Base-by-base conservation (phyloP, 495 filamentous ascomycete genomes). In the Daldinia bambusicola region DNA sequence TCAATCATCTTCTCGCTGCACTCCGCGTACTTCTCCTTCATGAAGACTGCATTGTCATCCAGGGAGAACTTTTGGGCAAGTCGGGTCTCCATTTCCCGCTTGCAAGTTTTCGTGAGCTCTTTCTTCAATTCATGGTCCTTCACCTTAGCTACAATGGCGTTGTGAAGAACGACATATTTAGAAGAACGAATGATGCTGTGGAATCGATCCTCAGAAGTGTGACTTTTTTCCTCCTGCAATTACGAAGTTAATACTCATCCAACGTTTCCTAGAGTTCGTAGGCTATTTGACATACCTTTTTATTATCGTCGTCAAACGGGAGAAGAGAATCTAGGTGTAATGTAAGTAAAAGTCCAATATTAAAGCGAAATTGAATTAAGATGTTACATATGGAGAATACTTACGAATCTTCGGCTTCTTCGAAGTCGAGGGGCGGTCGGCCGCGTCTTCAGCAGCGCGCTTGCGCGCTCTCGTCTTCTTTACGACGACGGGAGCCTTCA, bases 321-420 rank as follows among this genome's bases (percentile, higher is more conserved):
- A 14, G 0, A 1, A 43, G 1, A 12, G 40, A 12, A 1, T 8
- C 40, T 43, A 43, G n/a, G 40, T 14, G 13, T 43, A 43, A 14
- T 6, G 53, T 56, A 56, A 56, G 53, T 18, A 56, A 6, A 56
- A 22, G 31, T 38, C 14, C 7, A 56, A 56, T 36, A 7, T 18
- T 6, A 37, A 56, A 18, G 9, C 5, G 9, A 53, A 56, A 7
- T 37, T 31, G 26, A 56, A 18, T 10, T 36, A 36, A 7, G 2
- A 37, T 16, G 6, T 16, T 6, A 38, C 6, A 56, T 56, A 56
- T 36, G 34, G 9, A 5, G 9, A 36, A 56, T 56, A 32, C 53
- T 56, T 56, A 56, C 53, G 22, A 1, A 16, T 16, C n/a, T 56
- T 56, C 31, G 8, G 1, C 40, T 14, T 14, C 40, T 14, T 14